phyloP scores from a whole-genome alignment of 2,329 filamentous ascomycete genomes.

The Hyphodiscus sp. region DNA sequence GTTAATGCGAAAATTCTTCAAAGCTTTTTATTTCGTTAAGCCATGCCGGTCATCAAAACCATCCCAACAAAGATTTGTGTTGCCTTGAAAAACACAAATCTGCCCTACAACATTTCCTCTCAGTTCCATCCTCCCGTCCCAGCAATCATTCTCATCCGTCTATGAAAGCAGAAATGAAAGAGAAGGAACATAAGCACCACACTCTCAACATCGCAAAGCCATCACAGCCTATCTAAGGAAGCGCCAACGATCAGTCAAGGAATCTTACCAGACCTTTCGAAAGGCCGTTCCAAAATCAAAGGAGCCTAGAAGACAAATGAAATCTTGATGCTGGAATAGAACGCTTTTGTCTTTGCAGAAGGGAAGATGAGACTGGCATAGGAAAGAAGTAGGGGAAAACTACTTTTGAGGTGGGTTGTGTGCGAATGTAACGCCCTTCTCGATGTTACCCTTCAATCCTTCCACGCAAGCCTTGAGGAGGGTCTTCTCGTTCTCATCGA shows the following conservation, averaged over 20 bases:
- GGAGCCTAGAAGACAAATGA: neutral
- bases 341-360: neutral
- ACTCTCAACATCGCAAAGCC: conserved; percentile 10
- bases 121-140: neutral
- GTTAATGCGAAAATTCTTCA: neutral
- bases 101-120: conserved; percentile 3
- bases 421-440: conserved; percentile 87
- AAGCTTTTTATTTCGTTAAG: neutral
- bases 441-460: conserved; percentile 86
- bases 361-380: conserved; percentile 3
- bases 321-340: neutral
- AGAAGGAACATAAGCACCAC: conserved; percentile 8
- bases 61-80: neutral
- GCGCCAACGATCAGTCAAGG: conserved; percentile 28
- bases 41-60: neutral
- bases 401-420: conserved; percentile 85
- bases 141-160: neutral
- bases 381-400: conserved; percentile 36
- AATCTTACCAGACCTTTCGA: conserved; percentile 6
- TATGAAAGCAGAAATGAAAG: conserved; percentile 17
- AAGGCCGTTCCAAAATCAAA: neutral
- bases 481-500: conserved; percentile 83
- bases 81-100: neutral
- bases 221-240: conserved; percentile 39
- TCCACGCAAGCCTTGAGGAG: conserved; percentile 69